Evolutionary conservation across 2,329 filamentous ascomycete species (phyloP), one percentile per base, ranked within the genome.

Genomic region (Sporothrix variecibatus): DNA sequence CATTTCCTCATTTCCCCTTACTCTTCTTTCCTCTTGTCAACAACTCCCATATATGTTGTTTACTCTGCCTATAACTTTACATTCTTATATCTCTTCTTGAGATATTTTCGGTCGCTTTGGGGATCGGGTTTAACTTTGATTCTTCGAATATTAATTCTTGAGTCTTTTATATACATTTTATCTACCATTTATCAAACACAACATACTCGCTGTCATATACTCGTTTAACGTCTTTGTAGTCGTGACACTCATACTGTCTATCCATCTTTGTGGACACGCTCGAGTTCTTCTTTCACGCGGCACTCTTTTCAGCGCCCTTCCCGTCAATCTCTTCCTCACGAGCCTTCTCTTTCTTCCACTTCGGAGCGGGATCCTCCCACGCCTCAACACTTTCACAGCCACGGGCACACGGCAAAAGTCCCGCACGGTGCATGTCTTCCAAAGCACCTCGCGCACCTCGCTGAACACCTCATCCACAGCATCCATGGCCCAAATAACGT

Each of bases 401-500:
- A 65, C 81, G 85, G 0, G 93, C 11, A 89, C 85, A 34, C 90
- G 86, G 79, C 92, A 95, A 28, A 82, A 72, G 12, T 85, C 84
- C 71, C 89, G 82, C 38, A 77, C 73, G 51, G 69, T 58, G 83
- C 90, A 85, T 1, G 94, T 97, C 81, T 91, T 91, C 95, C 95
- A 98, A 15, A 98, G 82, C 17, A 97, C 91, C 78, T 95, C 91
- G 40, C 90, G 88, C 0, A 98, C 85, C 83, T 97, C 95, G 73
- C 85, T 87, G 5, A 95, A 96, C 0, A 98, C 93, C 81, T 95
- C 89, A 67, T 95, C 91, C 20, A 94, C 89, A 0, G 91, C 90
- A 79, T 98, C 94, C 86, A 98, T 94, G 0, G 95, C 94, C 95
- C 95, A 98, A 51, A 98, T 90, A 1, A 98, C 94, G 82, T 98